Evolutionary conservation across 129 eudicot genomes (phyloP).

Genomic region (Artemisia annua): DNA sequence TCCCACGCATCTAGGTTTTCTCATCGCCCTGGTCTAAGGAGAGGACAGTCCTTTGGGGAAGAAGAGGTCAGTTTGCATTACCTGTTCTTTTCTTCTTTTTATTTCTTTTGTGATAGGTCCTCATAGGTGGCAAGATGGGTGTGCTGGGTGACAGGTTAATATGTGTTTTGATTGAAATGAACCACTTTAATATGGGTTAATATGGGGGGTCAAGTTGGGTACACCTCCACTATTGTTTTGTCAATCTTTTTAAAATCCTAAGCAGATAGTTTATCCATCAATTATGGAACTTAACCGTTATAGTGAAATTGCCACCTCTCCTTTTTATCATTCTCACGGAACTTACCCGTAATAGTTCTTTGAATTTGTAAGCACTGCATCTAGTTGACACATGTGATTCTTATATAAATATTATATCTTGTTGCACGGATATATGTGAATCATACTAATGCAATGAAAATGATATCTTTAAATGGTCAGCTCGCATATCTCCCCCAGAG

Average conservation of each 20-base stretch:
- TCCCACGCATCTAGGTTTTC: slow-evolving; percentile 70
- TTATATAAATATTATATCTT: not conserved
- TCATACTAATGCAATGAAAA: slow-evolving; percentile 12
- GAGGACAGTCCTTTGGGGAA: slow-evolving; percentile 96
- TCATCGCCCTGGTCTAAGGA: slow-evolving; percentile 65
- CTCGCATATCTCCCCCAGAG: slow-evolving; percentile 91
- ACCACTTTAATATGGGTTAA: no score
- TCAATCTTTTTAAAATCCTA: no score
- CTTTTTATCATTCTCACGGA: slow-evolving; percentile 10
- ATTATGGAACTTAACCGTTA: no score
- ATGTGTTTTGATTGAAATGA: no score
- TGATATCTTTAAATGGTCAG: slow-evolving; percentile 44
- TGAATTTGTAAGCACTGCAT: slow-evolving; percentile 14
- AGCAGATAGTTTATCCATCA: no score
- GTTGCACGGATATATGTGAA: slow-evolving; percentile 10
- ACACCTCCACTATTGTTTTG: no score
- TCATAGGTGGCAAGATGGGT: slow-evolving; percentile 9
- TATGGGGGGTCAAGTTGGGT: no score
- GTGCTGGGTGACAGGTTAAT: not conserved
- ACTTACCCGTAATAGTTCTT: not conserved
- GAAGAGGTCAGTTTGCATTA: slow-evolving; percentile 65
- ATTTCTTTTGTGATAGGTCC: not conserved
- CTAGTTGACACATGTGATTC: slow-evolving; percentile 11
- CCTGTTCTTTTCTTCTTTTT: not conserved
- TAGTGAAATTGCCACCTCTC: slow-evolving; percentile 1